Evolutionary conservation across 2,329 filamentous ascomycete genomes (phyloP).

Genomic region (Scedosporium aurantiacum): DNA sequence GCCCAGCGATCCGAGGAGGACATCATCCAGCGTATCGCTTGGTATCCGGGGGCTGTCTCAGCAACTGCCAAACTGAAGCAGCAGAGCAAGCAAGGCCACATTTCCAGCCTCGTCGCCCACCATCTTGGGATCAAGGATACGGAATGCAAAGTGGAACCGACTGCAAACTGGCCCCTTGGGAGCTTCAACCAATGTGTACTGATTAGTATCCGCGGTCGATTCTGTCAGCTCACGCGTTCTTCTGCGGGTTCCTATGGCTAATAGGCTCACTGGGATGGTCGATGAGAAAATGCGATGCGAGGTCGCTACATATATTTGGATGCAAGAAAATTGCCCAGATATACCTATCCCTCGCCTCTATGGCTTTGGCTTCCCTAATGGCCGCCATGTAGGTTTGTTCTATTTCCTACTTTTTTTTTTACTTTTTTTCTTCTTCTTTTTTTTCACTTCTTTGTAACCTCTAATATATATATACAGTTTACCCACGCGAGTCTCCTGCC

Average conservation of each 20-base stretch:
- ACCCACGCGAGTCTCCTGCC: conserved; percentile 9
- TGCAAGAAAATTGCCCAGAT: conserved; percentile 16
- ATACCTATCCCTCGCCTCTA: conserved; percentile 16
- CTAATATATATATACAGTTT: conserved; percentile 5
- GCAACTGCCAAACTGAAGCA: not conserved
- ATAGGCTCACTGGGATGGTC: conserved; percentile 18
- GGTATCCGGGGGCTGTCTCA: not conserved
- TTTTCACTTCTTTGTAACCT: too few relatives aligned
- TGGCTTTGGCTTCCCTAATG: conserved; percentile 13
- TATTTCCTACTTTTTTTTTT: not conserved
- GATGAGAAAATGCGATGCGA: conserved; percentile 28
- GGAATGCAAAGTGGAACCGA: not conserved
- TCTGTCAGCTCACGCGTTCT: too few relatives aligned
- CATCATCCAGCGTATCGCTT: not conserved
- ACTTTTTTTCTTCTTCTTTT: too few relatives aligned
- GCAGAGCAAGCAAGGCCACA: not conserved
- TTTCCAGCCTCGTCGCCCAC: not conserved
- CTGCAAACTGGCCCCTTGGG: not conserved
- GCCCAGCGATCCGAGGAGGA: not conserved
- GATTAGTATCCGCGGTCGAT: not conserved
- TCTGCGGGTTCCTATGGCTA: too few relatives aligned
- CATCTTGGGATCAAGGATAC: not conserved
- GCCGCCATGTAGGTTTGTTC: not conserved
- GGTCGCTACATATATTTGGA: conserved; percentile 15
- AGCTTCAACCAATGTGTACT: not conserved